Base-by-base conservation (phyloP, 2,329 filamentous ascomycete species). In the Sclerotinia spermophila region DNA sequence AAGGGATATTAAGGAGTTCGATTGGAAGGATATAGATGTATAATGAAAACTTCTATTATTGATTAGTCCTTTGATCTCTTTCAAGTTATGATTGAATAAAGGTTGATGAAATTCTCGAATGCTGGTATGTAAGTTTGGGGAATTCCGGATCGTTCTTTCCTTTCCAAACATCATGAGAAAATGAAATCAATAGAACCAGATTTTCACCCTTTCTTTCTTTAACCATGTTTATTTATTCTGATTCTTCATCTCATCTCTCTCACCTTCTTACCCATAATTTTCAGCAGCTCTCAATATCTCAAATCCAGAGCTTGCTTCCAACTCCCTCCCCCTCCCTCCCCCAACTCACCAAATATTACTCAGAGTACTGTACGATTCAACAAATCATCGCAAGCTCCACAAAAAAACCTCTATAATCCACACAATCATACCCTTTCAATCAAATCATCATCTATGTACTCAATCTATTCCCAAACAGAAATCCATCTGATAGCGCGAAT, bases 391-490 rank as follows among this genome's bases (percentile, higher is more conserved):
- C 1, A 51, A 2, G n/a, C 24, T 1, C 45, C 11, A 51, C n/a
- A 5, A 0, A 51, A 51, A 51, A 0, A 3, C 10, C 3, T 13
- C 3, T 0, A 24, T 48, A n/a, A n/a, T n/a, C n/a, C n/a, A n/a
- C n/a, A n/a, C n/a, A n/a, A n/a, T n/a, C n/a, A n/a, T n/a, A n/a
- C n/a, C n/a, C n/a, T 11, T 17, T 42, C 2, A 42, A 11, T 24
- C 21, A 5, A 48, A 48, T n/a, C 10, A 4, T 24, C 1, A 13
- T 11, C 5, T 48, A 1, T 5, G 21, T n/a, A n/a, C 38, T 40
- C 8, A 40, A 40, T 11, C 38, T 8, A 40, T 2, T 42, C n/a
- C 0, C 13, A 27, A 7, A 3, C 15, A 15, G 40, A 42, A 2
- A n/a, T n/a, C 5, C 1, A 27, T 17, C 13, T 7, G 7, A 6